Percentiles rank a stretch among this genome's conserved stretches.
These are phyloP conservation scores for Mucor plumbeus DNA, from an alignment of 371 early-diverging fungal genomes.

Conservation along the genomic window DNA sequence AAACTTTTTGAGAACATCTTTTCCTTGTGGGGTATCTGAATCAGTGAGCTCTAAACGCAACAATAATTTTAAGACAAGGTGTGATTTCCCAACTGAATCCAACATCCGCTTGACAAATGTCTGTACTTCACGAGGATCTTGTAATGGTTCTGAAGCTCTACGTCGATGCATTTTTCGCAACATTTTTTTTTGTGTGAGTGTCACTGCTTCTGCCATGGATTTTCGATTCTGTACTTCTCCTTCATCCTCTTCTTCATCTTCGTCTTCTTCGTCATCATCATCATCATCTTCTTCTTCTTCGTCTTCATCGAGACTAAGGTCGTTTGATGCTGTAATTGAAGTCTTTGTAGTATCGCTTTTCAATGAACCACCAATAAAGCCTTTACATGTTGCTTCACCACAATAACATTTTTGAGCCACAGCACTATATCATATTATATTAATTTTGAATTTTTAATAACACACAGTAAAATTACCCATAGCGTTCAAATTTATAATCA, in stretches of 20 bases:
- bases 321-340: neutral
- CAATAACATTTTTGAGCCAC: constrained; percentile 92
- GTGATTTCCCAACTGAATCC: constrained; percentile 61
- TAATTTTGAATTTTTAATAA: too few relatives aligned
- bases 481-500: constrained; percentile 89
- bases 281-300: constrained; percentile 44
- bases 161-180: constrained; percentile 13
- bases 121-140: constrained; percentile 61
- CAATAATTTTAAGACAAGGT: constrained; percentile 57
- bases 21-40: constrained; percentile 32
- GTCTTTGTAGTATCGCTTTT: constrained; percentile 27
- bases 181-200: constrained; percentile 35
- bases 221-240: constrained; percentile 10
- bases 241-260: constrained; percentile 18
- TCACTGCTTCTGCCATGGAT: constrained; percentile 23
- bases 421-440: constrained; percentile 51
- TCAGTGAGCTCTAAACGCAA: constrained; percentile 45
- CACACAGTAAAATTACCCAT: constrained; percentile 46
- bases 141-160: constrained; percentile 42
- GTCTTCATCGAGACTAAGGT: constrained; percentile 24
- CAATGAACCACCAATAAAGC: constrained; percentile 79
- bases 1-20: constrained; percentile 48
- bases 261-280: constrained; percentile 21
- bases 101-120: constrained; percentile 69
- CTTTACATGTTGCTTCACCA: constrained; percentile 85